Percentiles rank a stretch among this genome's conserved stretches.
Conservation (phyloP, 768 basidiomycete genomes). For the Lentinula raphanica region DNA sequence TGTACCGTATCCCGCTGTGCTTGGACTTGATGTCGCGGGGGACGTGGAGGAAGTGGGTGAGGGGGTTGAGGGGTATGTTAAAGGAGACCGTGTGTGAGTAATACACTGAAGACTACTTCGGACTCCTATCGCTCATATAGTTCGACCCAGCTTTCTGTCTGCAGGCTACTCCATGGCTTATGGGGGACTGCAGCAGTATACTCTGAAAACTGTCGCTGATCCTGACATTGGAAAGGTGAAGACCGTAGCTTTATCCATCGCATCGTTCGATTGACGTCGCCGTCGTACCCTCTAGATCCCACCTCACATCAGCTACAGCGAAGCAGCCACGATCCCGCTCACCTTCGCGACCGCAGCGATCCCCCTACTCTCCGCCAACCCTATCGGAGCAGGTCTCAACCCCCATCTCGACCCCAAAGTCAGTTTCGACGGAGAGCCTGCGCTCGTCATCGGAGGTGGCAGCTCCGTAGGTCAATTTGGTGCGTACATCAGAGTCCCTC, state of each 20-base stretch:
- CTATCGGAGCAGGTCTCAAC: slow-evolving; percentile 36
- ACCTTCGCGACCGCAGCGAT: slow-evolving; percentile 46
- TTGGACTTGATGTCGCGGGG: slow-evolving; percentile 49
- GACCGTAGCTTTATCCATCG: too few species aligned
- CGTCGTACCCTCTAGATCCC: slow-evolving; percentile 33
- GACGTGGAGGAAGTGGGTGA: slow-evolving; percentile 47
- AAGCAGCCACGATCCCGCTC: slow-evolving; percentile 43
- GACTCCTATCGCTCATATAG: background rate
- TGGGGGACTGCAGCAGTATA: slow-evolving; percentile 42
- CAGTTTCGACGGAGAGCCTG: slow-evolving; percentile 37
- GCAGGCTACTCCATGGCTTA: slow-evolving; percentile 31
- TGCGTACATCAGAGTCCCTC: slow-evolving; percentile 23
- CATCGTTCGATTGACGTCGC: too few species aligned
- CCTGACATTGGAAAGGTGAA: slow-evolving; percentile 36
- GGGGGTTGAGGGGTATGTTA: slow-evolving; percentile 42
- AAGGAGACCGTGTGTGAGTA: slow-evolving; percentile 50
- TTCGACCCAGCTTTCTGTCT: slow-evolving; percentile 30
- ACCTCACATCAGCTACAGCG: slow-evolving; percentile 38
- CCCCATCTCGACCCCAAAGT: slow-evolving; percentile 32
- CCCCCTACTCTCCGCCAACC: slow-evolving; percentile 37
- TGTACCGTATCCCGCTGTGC: slow-evolving; percentile 37
- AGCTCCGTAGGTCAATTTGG: slow-evolving; percentile 48
- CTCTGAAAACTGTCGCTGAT: slow-evolving; percentile 30
- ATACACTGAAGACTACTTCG: too few species aligned
- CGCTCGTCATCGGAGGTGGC: slow-evolving; percentile 44